A percentile compares a stretch with the other conserved stretches of the same genome.
phyloP scores from a whole-genome alignment of 345 rosid species.

The Jatropha curcas region DNA sequence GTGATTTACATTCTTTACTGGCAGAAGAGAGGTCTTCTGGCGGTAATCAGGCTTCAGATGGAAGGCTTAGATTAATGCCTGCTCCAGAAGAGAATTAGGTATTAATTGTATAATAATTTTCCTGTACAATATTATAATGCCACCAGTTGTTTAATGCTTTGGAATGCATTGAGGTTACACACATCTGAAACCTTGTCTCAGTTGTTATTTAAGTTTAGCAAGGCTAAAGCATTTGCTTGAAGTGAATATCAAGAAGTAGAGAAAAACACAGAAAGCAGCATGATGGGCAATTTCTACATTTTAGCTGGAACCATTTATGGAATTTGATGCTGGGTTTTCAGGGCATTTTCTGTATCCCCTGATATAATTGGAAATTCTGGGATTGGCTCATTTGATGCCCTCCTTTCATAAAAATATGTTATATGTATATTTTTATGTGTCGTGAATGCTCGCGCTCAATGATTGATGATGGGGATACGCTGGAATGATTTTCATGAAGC shows the following conservation, averaged over 20 bases:
- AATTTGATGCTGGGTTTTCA: too few relatives aligned
- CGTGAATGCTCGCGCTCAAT: too few relatives aligned
- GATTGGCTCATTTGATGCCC: too few relatives aligned
- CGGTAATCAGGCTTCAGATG: slow-evolving; percentile 52
- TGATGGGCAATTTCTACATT: neutral
- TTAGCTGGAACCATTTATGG: neutral
- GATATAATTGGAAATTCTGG: too few relatives aligned
- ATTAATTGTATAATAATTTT: slow-evolving; percentile 2
- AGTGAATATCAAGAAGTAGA: neutral
- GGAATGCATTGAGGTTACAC: neutral
- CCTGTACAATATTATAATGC: neutral
- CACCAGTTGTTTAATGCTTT: neutral
- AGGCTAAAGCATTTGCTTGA: neutral
- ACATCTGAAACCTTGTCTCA: neutral
- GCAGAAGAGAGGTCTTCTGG: slow-evolving; percentile 64
- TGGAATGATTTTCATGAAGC: too few relatives aligned
- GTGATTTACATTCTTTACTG: slow-evolving; percentile 82
- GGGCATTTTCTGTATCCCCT: too few relatives aligned
- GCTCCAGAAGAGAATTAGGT: slow-evolving; percentile 55
- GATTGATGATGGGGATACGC: too few relatives aligned
- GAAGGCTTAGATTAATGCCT: slow-evolving; percentile 70
- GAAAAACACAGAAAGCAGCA: neutral
- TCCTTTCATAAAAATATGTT: too few relatives aligned
- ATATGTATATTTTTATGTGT: too few relatives aligned
- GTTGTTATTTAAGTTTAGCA: neutral